These are phyloP conservation scores for Claviceps quebecensis DNA, from an alignment of 2,329 filamentous ascomycete genomes.

Conservation along the genomic window DNA sequence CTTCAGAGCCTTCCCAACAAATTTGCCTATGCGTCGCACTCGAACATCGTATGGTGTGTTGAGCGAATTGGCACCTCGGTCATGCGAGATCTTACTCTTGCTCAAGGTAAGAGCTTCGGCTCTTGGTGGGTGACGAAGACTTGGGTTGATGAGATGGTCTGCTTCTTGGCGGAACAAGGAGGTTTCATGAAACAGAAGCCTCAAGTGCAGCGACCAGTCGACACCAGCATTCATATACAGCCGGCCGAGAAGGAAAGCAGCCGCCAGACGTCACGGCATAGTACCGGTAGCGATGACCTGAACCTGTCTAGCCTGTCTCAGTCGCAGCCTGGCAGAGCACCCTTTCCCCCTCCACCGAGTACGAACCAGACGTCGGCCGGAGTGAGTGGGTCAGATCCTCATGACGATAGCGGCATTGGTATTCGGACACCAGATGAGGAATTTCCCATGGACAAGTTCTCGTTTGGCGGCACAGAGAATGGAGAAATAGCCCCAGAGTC, in stretches of 20 bases:
- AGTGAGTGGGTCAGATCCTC: conserved; percentile 29
- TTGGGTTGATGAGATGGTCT: conserved; percentile 88
- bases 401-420: conserved; percentile 65
- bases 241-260: conserved; percentile 21
- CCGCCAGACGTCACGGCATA: conserved; percentile 24
- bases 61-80: conserved; percentile 63
- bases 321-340: conserved; percentile 33
- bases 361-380: conserved; percentile 26
- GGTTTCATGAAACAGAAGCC: conserved; percentile 61
- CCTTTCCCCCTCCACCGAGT: conserved; percentile 31
- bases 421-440: conserved; percentile 55
- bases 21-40: conserved; percentile 60
- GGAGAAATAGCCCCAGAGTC: conserved; percentile 19
- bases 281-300: conserved; percentile 31
- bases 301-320: conserved; percentile 30
- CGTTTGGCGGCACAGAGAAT: conserved; percentile 25
- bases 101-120: conserved; percentile 68
- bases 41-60: conserved; percentile 63
- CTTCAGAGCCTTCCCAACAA: conserved; percentile 52
- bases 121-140: conserved; percentile 93
- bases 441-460: conserved; percentile 46
- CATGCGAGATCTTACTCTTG: conserved; percentile 68
- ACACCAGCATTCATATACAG: conserved; percentile 19
- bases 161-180: conserved; percentile 78
- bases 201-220: conserved; percentile 16